These are phyloP conservation scores for Phytophthora syringae DNA, from an alignment of 352 stramenopile genomes.

Conservation along the genomic window DNA sequence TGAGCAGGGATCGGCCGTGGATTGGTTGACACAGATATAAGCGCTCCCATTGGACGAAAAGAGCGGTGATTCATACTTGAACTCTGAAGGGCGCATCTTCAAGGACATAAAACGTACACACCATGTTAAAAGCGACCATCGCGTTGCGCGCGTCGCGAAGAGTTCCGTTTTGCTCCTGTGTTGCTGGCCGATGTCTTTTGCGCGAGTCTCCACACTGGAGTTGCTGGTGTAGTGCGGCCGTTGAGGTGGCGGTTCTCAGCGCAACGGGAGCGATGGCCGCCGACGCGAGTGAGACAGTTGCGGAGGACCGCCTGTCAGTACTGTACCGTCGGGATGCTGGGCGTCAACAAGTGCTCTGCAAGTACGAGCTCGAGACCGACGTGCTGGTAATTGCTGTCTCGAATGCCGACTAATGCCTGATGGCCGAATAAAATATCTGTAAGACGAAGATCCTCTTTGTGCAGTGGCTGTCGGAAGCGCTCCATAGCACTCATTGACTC, in stretches of 20 bases:
- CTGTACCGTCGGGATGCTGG: background rate
- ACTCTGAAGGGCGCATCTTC: slow-evolving; percentile 14
- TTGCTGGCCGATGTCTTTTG: no score
- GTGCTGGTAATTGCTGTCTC: no score
- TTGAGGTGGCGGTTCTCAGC: no score
- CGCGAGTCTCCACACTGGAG: no score
- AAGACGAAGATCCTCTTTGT: no score
- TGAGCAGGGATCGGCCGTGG: slow-evolving; percentile 7
- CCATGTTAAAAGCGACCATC: slow-evolving; percentile 25
- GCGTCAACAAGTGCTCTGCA: slow-evolving; percentile 1
- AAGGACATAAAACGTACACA: slow-evolving; percentile 21
- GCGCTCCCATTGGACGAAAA: slow-evolving; percentile 27
- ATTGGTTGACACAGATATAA: slow-evolving; percentile 23
- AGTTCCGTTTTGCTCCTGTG: no score
- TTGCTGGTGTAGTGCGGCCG: no score
- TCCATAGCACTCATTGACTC: no score
- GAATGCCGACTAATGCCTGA: no score
- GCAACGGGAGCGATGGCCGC: background rate
- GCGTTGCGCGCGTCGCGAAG: background rate
- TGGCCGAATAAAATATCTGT: no score
- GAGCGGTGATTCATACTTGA: slow-evolving; percentile 15
- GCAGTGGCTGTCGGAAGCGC: no score
- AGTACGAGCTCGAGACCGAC: no score
- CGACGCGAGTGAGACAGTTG: background rate
- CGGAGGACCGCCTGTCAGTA: background rate